Evolutionary conservation across 2,329 filamentous ascomycete species (phyloP), one percentile per base, ranked within the genome.

Genomic region (Venturiaceae sp.): DNA sequence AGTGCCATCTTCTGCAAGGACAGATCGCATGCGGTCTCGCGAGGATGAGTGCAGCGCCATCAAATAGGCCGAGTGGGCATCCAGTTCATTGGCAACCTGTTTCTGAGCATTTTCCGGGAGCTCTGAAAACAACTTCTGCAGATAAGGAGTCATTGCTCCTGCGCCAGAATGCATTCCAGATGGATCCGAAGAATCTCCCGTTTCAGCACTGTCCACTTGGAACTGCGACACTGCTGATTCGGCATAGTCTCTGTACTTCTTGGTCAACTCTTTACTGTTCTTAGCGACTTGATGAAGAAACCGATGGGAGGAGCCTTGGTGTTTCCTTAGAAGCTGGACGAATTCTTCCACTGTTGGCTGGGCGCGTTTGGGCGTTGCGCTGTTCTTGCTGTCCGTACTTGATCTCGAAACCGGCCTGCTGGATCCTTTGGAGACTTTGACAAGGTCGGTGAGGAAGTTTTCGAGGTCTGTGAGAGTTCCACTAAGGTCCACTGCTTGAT

Each of bases 211-310:
- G 44, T 30, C 13, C 44, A 50, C 11, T 68, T 23, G 65, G 60
- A 91, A 90, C 41, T 81, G 77, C 9, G 75, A 71, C 16, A 83
- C 75, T 1, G 80, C 79, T 4, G 78, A 72, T 36, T 83, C 82
- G 0, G 80, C 80, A 77, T 86, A 91, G 0, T 72, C 73, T 14
- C 77, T 75, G 72, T 87, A 85, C 60, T 81, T 80, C 3, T 78
- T 75, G 58, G 80, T 80, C 4, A 90, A 74, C 1, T 86, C 83
- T 0, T 85, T 84, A 33, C 86, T 88, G 33, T 85, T 85, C 62
- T 80, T 82, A 3, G 82, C 82, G 9, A 89, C 76, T 57, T 87
- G 82, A 63, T 91, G 87, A 3, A 91, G 68, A 75, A 88, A 92
- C 55, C 80, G 82, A 72, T 90, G 89, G 50, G 83, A 72, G 2